phyloP scores from a whole-genome alignment of 805 yeast species.

The Zygoascus ofunaensis region DNA sequence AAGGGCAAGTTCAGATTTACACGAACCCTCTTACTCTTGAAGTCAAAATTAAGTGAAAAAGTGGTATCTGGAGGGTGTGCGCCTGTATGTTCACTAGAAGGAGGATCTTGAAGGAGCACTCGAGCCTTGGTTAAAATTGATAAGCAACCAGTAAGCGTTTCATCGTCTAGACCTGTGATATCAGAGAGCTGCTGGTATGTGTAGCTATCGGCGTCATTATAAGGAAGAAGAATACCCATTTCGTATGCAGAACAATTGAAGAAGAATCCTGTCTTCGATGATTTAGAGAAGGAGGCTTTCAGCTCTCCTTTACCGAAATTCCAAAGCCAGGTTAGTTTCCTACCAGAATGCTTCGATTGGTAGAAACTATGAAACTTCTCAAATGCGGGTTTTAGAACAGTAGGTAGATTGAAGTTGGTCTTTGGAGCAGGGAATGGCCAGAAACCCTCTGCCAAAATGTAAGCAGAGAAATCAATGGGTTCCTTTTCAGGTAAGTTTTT shows the following conservation, averaged over 20 bases:
- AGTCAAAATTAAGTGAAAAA: conserved; percentile 68
- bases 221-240: conserved; percentile 78
- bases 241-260: conserved; percentile 81
- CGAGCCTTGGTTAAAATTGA: conserved; percentile 72
- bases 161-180: conserved; percentile 57
- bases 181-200: conserved; percentile 53
- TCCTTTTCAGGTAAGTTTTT: conserved; percentile 37
- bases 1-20: conserved; percentile 61
- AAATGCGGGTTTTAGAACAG: conserved; percentile 53
- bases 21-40: conserved; percentile 73
- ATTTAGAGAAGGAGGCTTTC: conserved; percentile 73
- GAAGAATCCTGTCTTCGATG: conserved; percentile 47
- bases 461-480: conserved; percentile 54
- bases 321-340: conserved; percentile 95
- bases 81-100: conserved; percentile 32
- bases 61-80: conserved; percentile 47
- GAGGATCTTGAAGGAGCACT: conserved; percentile 57
- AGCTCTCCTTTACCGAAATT: conserved; percentile 86
- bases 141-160: conserved; percentile 65
- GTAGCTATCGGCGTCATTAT: conserved; percentile 56
- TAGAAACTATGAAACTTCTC: conserved; percentile 63
- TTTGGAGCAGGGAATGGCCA: conserved; percentile 63
- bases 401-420: conserved; percentile 54
- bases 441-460: conserved; percentile 76
- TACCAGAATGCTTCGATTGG: conserved; percentile 67